These are phyloP conservation scores for Fusarium lyarnte DNA, from an alignment of 2,329 filamentous ascomycete genomes.

Conservation along the genomic window DNA sequence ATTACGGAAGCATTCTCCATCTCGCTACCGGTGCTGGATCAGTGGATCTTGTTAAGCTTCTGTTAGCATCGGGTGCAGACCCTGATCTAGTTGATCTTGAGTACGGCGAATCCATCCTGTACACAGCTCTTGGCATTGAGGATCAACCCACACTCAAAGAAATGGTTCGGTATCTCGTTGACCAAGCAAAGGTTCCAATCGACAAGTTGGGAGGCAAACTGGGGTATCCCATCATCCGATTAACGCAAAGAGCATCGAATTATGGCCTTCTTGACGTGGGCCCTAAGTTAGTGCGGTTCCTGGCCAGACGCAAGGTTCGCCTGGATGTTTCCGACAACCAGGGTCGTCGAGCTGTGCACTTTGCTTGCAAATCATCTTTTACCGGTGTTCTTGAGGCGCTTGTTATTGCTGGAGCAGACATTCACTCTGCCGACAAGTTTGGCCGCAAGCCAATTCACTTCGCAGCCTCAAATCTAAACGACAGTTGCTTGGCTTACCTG, in stretches of 20 bases:
- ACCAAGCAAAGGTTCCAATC: background rate
- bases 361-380: background rate
- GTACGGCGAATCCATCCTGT: background rate
- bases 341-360: background rate
- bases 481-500: fast-evolving
- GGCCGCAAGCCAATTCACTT: background rate
- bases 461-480: background rate
- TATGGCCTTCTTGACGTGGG: fast-evolving
- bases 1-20: background rate
- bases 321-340: background rate
- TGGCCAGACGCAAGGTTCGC: background rate
- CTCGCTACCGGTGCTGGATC: background rate
- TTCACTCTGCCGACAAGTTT: background rate
- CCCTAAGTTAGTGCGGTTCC: background rate
- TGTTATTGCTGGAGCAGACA: background rate
- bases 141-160: background rate
- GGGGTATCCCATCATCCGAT: background rate
- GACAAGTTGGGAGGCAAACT: background rate
- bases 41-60: background rate
- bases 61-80: background rate
- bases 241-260: background rate
- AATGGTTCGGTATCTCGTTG: background rate
- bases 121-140: background rate
- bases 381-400: background rate
- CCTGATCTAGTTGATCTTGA: background rate